Evolutionary conservation across 257 asterid genomes (phyloP).

Genomic region (Fraxinus americana): DNA sequence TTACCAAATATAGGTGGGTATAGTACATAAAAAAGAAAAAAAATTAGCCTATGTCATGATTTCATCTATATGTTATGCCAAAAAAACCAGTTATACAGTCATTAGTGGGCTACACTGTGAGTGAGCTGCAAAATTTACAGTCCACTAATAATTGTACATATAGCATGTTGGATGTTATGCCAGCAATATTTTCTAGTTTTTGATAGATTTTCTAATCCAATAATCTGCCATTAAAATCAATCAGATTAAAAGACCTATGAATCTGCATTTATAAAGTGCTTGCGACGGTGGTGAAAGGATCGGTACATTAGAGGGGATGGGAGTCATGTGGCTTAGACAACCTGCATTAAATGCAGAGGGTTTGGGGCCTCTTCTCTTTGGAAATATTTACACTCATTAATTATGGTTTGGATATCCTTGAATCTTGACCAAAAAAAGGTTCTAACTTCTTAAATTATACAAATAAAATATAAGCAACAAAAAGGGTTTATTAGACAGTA

Average conservation of each 20-base stretch:
- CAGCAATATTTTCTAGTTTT: not conserved
- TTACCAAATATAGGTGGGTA: not conserved
- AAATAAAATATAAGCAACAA: not conserved
- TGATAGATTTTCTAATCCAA: not conserved
- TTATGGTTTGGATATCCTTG: constrained; percentile 22
- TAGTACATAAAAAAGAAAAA: too few species aligned
- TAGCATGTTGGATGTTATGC: too few species aligned
- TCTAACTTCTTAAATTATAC: not conserved
- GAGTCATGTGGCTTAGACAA: constrained; percentile 37
- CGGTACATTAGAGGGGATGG: constrained; percentile 35
- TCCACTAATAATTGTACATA: too few species aligned
- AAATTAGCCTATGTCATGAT: not conserved
- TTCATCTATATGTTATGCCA: not conserved
- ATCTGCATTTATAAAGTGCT: constrained; percentile 20
- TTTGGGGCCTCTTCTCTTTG: constrained; percentile 21
- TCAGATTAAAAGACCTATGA: not conserved
- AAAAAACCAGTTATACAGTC: too few species aligned
- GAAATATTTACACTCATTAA: constrained; percentile 23
- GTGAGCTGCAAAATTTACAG: too few species aligned
- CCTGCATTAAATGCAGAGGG: constrained; percentile 29
- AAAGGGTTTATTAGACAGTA: not conserved
- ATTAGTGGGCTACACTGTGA: too few species aligned
- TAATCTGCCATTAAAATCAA: not conserved
- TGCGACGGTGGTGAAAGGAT: constrained; percentile 27
- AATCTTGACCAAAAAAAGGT: not conserved